Conservation (phyloP, 805 yeast species). For the Kodamaea jinghongensis region DNA sequence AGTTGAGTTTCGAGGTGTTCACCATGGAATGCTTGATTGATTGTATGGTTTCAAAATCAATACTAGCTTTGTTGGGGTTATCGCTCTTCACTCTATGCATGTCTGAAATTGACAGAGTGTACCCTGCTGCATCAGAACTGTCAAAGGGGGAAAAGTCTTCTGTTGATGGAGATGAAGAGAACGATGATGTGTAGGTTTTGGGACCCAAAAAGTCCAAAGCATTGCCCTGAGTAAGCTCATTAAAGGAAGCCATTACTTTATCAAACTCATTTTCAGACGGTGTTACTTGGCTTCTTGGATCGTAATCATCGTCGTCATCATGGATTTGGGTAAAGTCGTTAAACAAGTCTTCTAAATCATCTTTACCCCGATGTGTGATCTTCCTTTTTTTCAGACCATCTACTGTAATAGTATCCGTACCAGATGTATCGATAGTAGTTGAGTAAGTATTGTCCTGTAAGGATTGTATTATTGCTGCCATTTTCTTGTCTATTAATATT, state of each 20-base stretch:
- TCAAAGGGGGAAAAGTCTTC: conserved; percentile 16
- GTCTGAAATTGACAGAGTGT: conserved; percentile 12
- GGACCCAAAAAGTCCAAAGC: background rate
- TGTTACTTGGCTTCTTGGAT: background rate
- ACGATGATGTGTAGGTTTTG: background rate
- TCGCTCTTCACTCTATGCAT: conserved; percentile 1
- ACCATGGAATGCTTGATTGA: conserved; percentile 16
- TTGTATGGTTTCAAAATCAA: conserved; percentile 11
- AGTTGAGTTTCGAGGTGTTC: conserved; percentile 22
- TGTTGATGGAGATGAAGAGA: conserved; percentile 7
- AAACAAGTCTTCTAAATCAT: too few relatives aligned
- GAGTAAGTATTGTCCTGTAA: background rate
- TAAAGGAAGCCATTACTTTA: too few relatives aligned
- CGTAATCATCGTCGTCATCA: too few relatives aligned
- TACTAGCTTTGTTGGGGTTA: background rate
- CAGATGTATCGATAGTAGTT: too few relatives aligned
- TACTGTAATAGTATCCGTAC: too few relatives aligned
- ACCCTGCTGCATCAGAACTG: conserved; percentile 12
- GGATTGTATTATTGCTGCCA: background rate
- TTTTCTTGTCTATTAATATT: background rate
- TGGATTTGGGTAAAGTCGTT: too few relatives aligned
- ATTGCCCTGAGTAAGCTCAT: too few relatives aligned
- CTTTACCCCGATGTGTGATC: too few relatives aligned
- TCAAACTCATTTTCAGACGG: too few relatives aligned
- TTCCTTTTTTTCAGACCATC: too few relatives aligned